Evolutionary conservation across 129 eudicot species (phyloP).

Genomic region (Lactuca saligna): DNA sequence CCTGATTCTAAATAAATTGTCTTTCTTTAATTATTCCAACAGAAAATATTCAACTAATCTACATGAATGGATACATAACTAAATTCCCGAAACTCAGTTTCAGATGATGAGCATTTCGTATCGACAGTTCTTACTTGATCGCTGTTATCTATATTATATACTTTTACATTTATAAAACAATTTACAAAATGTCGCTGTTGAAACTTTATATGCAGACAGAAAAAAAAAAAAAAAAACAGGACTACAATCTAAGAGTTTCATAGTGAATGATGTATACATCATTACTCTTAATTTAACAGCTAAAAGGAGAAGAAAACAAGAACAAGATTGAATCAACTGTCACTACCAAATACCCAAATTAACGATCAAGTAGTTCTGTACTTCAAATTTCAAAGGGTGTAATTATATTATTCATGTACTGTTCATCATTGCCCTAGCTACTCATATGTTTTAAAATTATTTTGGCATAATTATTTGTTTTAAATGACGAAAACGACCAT

Average conservation of each 20-base stretch:
- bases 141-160: not conserved
- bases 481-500: slow-evolving; percentile 1
- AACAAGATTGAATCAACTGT: slow-evolving; percentile 31
- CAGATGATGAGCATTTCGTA: not conserved
- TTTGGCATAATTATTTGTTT: slow-evolving; percentile 10
- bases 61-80: not conserved
- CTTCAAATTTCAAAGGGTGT: slow-evolving; percentile 15
- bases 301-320: not conserved
- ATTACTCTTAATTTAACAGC: slow-evolving; percentile 19
- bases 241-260: slow-evolving; percentile 6
- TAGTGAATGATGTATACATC: slow-evolving; percentile 22
- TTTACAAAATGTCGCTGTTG: not conserved
- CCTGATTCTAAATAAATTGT: not conserved
- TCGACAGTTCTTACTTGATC: not conserved
- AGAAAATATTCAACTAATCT: not conserved
- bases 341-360: slow-evolving; percentile 31
- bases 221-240: not conserved
- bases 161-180: not conserved
- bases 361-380: not conserved
- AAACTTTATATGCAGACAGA: slow-evolving; percentile 2
- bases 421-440: slow-evolving; percentile 23
- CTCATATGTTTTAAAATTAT: not conserved
- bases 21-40: not conserved
- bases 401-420: not conserved
- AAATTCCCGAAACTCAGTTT: slow-evolving; percentile 1